A percentile compares a stretch with the other conserved stretches of the same genome.
These are phyloP conservation scores for Marasmius oreades DNA, from an alignment of 1,284 basidiomycete genomes.

Conservation along the genomic window DNA sequence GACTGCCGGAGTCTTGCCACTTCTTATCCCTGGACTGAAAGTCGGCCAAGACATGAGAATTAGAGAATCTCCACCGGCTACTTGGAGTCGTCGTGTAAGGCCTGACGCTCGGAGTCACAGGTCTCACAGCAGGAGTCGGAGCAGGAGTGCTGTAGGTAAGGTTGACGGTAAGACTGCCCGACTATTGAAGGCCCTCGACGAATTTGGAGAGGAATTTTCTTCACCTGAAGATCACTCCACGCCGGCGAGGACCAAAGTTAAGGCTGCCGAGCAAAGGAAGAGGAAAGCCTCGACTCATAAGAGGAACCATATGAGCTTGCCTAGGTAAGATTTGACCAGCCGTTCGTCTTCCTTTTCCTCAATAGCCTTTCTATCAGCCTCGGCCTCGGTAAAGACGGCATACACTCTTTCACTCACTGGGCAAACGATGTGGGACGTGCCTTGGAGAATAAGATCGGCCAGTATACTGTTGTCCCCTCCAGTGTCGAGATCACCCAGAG, in stretches of 20 bases:
- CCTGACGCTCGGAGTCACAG: not conserved
- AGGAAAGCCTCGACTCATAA: constrained; percentile 50
- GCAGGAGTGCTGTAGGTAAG: constrained; percentile 14
- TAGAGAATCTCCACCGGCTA: constrained; percentile 40
- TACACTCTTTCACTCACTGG: constrained; percentile 47
- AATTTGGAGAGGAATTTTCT: constrained; percentile 48
- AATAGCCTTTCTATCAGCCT: constrained; percentile 37
- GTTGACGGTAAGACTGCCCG: constrained; percentile 31
- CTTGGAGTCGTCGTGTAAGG: constrained; percentile 19
- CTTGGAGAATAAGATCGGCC: constrained; percentile 38
- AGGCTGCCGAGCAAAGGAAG: constrained; percentile 24
- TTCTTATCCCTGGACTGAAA: constrained; percentile 63
- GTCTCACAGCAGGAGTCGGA: constrained; percentile 1
- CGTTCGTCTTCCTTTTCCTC: not conserved
- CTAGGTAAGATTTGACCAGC: constrained; percentile 41
- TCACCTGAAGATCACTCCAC: constrained; percentile 59
- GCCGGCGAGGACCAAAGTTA: constrained; percentile 34
- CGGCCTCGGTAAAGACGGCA: constrained; percentile 57
- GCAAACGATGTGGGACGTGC: constrained; percentile 46
- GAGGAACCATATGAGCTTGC: constrained; percentile 58
- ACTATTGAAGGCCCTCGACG: constrained; percentile 34
- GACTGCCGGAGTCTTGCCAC: constrained; percentile 62
- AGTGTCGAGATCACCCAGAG: constrained; percentile 35
- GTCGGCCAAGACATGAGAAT: constrained; percentile 53
- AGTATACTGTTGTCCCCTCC: constrained; percentile 35